Percentiles rank a stretch among this genome's conserved stretches.
phyloP scores from a whole-genome alignment of 192 early-diverging fungal species.

The Rhizoclosmatium sp. region DNA sequence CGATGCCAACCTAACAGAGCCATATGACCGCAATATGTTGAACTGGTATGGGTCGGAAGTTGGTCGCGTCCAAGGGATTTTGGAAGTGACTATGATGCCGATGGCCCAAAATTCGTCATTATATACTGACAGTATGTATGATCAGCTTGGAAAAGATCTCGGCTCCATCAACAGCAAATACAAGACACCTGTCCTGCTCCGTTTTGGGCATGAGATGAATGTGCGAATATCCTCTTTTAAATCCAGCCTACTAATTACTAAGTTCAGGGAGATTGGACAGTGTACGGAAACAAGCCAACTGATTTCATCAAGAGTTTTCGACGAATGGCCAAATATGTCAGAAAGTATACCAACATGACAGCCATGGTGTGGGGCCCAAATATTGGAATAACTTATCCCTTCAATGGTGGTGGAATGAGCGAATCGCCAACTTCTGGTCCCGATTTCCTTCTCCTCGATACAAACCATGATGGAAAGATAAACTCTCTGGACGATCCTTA shows the following conservation, averaged over 20 bases:
- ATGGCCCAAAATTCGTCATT: slow-evolving; percentile 19
- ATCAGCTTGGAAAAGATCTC: slow-evolving; percentile 33
- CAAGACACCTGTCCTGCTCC: slow-evolving; percentile 47
- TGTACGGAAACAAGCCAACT: slow-evolving; percentile 42
- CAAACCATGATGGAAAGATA: slow-evolving; percentile 55
- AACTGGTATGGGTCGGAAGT: slow-evolving; percentile 48
- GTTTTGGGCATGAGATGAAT: slow-evolving; percentile 60
- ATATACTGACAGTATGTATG: slow-evolving; percentile 37
- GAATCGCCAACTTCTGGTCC: not conserved
- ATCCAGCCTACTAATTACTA: not conserved
- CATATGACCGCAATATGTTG: slow-evolving; percentile 13
- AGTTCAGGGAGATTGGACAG: slow-evolving; percentile 36
- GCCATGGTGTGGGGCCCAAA: slow-evolving; percentile 60
- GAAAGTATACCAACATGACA: slow-evolving; percentile 49
- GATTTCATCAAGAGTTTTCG: slow-evolving; percentile 35
- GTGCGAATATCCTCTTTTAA: slow-evolving; percentile 4
- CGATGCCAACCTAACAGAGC: not conserved
- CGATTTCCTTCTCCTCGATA: slow-evolving; percentile 41
- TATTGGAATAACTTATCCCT: slow-evolving; percentile 53
- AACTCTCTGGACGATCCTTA: slow-evolving; percentile 57
- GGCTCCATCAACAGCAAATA: slow-evolving; percentile 33
- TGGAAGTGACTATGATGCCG: slow-evolving; percentile 45
- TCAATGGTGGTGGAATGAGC: not conserved
- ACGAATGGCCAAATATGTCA: slow-evolving; percentile 39
- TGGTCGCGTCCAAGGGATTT: slow-evolving; percentile 37